Evolutionary conservation across 441 rosid genomes (phyloP).

Genomic region (Mallotus repandus): DNA sequence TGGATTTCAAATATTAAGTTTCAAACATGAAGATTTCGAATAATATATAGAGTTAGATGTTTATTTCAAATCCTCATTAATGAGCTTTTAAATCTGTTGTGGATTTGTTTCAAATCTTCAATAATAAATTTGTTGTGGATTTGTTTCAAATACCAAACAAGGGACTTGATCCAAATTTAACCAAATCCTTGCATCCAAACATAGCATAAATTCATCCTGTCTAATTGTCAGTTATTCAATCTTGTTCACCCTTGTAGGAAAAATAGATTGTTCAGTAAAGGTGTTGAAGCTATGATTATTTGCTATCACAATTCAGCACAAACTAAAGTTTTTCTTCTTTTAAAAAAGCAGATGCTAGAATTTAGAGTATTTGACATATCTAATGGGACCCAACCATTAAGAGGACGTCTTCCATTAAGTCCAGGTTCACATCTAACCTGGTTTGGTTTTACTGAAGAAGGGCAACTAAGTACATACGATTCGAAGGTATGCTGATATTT

Average conservation of each 20-base stretch:
- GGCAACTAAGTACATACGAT: constrained; percentile 76
- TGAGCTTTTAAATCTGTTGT: no score
- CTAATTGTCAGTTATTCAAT: not conserved
- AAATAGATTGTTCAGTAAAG: not conserved
- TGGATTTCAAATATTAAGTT: no score
- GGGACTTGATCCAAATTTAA: no score
- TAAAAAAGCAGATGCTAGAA: constrained; percentile 66
- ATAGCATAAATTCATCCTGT: no score
- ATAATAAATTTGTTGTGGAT: no score
- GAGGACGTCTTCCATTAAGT: constrained; percentile 72
- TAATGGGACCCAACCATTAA: constrained; percentile 50
- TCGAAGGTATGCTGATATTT: constrained; percentile 56
- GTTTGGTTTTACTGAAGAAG: constrained; percentile 93
- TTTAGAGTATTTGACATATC: constrained; percentile 61
- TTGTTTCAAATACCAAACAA: no score
- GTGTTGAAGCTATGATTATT: constrained; percentile 7
- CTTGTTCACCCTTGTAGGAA: not conserved
- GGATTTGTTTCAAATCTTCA: no score
- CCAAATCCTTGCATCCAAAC: no score
- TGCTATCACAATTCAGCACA: not conserved
- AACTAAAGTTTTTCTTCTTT: constrained; percentile 16
- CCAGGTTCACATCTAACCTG: constrained; percentile 79
- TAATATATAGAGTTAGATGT: no score
- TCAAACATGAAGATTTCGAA: no score
- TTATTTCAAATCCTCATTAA: no score